Base-by-base conservation (phyloP, 441 rosid species). In the Aleurites moluccanus region DNA sequence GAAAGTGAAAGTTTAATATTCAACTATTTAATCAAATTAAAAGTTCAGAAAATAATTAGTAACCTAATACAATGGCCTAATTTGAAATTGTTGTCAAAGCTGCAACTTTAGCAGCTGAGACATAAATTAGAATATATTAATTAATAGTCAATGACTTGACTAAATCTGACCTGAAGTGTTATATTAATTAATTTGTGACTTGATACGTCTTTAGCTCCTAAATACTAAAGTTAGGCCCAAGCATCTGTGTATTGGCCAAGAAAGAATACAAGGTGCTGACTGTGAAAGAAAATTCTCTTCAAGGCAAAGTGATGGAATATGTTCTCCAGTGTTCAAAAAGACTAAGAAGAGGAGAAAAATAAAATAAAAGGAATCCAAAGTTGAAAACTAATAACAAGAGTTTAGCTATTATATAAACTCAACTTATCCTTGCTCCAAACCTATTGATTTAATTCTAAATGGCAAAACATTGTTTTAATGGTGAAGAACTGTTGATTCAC, bases 241-340 rank as follows among this genome's bases (percentile, higher is more conserved):
- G 2, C 30, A 42, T 30, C 30, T 30, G 23, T 21, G 40, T 38
- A 11, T 50, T 33, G 44, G 64, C 50, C 15, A 20, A 64, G 38
- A n/a, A 50, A 50, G 38, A 63, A 45, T n/a, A 16, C 16, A 1
- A 28, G 60, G 14, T 14, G 69, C 52, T 23, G 62, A 73, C 35
- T 33, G 18, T 30, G 27, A 72, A 62, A 62, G 76, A 25, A 21
- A 64, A 63, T 73, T 49, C 50, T 20, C 20, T 72, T 45, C n/a
- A 14, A 21, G 27, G 63, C 70, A 64, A 64, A 52, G 25, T 52
- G 25, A 50, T 73, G 70, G 76, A 73, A 73, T 73, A 52, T 73
- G 70, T 73, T 73, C 76, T 73, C 53, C 20, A 15, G 45, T 23
- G 9, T 45, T 62, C 23, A n/a, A 38, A 70, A 62, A 60, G 67